Evolutionary conservation across 306 rosid genomes (phyloP).

Genomic region (Lupinus albus): DNA sequence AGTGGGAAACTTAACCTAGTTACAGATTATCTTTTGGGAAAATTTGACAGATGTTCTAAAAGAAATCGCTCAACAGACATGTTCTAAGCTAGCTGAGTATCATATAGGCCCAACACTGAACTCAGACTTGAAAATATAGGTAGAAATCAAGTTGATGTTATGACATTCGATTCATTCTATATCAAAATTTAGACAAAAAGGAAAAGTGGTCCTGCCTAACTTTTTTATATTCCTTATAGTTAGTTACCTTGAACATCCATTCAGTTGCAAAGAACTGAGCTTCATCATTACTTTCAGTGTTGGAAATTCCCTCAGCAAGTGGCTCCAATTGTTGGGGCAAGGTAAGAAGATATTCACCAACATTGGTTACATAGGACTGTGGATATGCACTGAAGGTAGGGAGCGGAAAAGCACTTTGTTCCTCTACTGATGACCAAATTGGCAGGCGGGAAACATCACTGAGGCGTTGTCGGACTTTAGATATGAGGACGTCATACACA

Average conservation of each 20-base stretch:
- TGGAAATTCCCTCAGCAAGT: conserved; percentile 93
- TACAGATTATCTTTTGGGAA: not conserved
- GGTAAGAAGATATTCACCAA: conserved; percentile 96
- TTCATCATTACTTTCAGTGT: conserved; percentile 74
- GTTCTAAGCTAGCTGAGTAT: conserved; percentile 22
- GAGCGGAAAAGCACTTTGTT: conserved; percentile 78
- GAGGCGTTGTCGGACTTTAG: conserved; percentile 93
- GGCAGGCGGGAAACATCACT: conserved; percentile 85
- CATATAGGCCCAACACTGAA: conserved; percentile 13
- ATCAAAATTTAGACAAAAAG: conserved; percentile 19
- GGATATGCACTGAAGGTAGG: conserved; percentile 97
- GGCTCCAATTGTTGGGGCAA: conserved; percentile 98
- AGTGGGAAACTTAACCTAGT: conserved; percentile 22
- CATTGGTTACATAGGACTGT: conserved; percentile 82
- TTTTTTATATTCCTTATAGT: not conserved
- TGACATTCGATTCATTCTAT: conserved; percentile 15
- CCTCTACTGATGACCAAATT: conserved; percentile 89
- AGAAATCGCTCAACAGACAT: not conserved
- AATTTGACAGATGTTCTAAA: not conserved
- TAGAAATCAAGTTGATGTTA: conserved; percentile 29
- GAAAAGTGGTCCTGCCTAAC: conserved; percentile 5
- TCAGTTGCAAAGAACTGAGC: conserved; percentile 98
- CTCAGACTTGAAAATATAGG: not conserved
- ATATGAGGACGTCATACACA: conserved; percentile 95
- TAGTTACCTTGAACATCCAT: conserved; percentile 97